Conservation (phyloP, 345 rosid genomes). For the Alliaria petiolata region DNA sequence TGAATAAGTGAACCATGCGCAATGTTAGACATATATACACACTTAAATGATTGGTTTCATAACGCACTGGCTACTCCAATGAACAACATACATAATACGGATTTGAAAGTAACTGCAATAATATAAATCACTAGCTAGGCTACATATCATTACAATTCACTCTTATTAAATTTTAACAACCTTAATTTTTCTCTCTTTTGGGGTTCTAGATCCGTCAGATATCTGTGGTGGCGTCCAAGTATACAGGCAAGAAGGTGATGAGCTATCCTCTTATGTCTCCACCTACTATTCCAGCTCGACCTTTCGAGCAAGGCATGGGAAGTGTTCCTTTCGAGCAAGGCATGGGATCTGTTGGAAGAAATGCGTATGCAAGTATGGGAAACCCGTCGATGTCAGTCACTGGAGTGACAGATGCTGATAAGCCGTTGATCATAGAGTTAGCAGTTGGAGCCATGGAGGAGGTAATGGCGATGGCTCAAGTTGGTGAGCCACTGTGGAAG, state of each 20-base stretch:
- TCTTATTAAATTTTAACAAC: neutral
- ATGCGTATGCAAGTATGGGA: conserved; percentile 49
- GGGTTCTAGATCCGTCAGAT: conserved; percentile 54
- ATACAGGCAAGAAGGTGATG: conserved; percentile 50
- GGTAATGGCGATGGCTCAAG: conserved; percentile 65
- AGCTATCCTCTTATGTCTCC: conserved; percentile 46
- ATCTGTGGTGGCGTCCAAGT: conserved; percentile 55
- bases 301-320: no score
- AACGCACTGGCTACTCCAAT: neutral
- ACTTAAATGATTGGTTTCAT: neutral
- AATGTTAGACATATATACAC: neutral
- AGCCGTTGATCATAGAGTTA: conserved; percentile 67
- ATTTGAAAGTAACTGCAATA: neutral
- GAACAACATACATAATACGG: neutral
- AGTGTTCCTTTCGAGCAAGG: no score
- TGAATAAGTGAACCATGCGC: neutral
- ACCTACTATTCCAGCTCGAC: conserved; percentile 34
- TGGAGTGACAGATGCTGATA: conserved; percentile 52
- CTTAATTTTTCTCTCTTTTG: neutral
- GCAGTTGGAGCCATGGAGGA: conserved; percentile 95
- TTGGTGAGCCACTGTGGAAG: conserved; percentile 79
- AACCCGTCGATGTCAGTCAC: conserved; percentile 40
- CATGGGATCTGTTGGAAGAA: conserved; percentile 42
- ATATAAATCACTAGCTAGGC: neutral
- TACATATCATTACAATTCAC: neutral